Percentiles rank a stretch among this genome's conserved stretches.
Conservation (phyloP, 2,329 filamentous ascomycete genomes). For the Ceratocystis lukuohia region DNA sequence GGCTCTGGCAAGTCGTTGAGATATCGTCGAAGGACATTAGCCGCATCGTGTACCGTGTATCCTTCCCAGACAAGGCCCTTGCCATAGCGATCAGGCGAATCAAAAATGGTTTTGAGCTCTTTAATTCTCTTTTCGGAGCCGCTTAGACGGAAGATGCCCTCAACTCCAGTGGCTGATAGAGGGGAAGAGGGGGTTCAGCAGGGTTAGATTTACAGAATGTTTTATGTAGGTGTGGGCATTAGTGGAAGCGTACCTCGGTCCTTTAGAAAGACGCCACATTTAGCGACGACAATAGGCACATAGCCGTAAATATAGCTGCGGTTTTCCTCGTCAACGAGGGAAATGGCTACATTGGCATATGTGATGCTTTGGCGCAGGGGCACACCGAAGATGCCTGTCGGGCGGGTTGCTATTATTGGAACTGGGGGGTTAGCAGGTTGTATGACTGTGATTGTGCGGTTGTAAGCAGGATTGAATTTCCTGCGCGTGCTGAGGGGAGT, state of each 20-base stretch:
- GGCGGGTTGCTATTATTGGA: slow-evolving; percentile 22
- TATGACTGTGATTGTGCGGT: background rate
- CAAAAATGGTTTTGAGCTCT: slow-evolving; percentile 80
- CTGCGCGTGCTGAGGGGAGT: background rate
- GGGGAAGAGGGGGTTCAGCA: background rate
- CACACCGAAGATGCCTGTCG: slow-evolving; percentile 82
- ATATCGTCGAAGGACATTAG: slow-evolving; percentile 89
- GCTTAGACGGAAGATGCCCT: slow-evolving; percentile 91
- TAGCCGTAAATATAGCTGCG: slow-evolving; percentile 98
- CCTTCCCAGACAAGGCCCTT: slow-evolving; percentile 96
- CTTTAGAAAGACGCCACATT: slow-evolving; percentile 93
- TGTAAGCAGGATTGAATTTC: too few relatives aligned
- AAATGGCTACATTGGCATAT: slow-evolving; percentile 97
- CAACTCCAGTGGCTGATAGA: slow-evolving; percentile 67
- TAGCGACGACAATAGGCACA: slow-evolving; percentile 94
- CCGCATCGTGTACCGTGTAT: slow-evolving; percentile 95
- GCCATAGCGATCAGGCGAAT: slow-evolving; percentile 88
- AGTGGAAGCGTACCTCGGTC: slow-evolving; percentile 64
- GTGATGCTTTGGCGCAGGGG: slow-evolving; percentile 87
- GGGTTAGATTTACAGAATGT: slow-evolving; percentile 17
- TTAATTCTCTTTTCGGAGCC: slow-evolving; percentile 98
- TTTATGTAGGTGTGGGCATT: background rate
- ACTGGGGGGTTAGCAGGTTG: slow-evolving; percentile 1
- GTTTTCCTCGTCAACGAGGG: slow-evolving; percentile 79
- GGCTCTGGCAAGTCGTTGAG: slow-evolving; percentile 93